Evolutionary conservation across 352 stramenopile species (phyloP).

Genomic region (Phytopythium kandeliae): DNA sequence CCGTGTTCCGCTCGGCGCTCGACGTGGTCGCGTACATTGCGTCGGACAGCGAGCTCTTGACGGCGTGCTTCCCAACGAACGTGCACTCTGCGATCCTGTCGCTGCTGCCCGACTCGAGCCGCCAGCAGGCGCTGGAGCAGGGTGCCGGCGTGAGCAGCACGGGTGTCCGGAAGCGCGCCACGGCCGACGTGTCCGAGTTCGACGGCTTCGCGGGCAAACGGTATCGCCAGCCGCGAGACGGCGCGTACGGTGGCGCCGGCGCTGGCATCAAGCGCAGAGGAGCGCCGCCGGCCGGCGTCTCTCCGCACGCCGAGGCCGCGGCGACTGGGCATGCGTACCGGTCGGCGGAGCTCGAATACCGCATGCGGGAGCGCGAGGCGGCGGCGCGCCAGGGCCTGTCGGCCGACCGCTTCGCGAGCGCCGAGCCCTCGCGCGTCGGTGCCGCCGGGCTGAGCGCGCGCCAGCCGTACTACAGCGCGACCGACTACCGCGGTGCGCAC

Average conservation of each 20-base stretch:
- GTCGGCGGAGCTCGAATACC: conserved; percentile 8
- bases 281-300: neutral
- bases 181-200: conserved; percentile 15
- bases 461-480: conserved; percentile 1
- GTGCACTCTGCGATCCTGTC: conserved; percentile 70
- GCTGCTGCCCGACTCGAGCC: conserved; percentile 35
- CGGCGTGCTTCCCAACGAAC: conserved; percentile 61
- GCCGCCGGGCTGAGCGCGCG: neutral
- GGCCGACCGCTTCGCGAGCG: neutral
- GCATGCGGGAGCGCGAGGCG: conserved; percentile 13
- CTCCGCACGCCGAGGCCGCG: neutral
- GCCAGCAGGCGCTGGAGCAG: neutral
- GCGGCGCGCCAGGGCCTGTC: conserved; percentile 6
- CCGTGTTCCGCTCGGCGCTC: conserved; percentile 54
- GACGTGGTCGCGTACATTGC: conserved; percentile 77
- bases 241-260: conserved; percentile 6
- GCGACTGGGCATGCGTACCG: conserved; percentile 6
- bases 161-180: conserved; percentile 15
- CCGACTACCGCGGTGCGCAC: neutral
- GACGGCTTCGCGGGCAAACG: conserved; percentile 22
- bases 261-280: neutral
- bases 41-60: conserved; percentile 51
- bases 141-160: neutral
- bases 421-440: neutral
- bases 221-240: conserved; percentile 18